Evolutionary conservation across 352 stramenopile species (phyloP).

Genomic region (Globisporangium cystogenes): DNA sequence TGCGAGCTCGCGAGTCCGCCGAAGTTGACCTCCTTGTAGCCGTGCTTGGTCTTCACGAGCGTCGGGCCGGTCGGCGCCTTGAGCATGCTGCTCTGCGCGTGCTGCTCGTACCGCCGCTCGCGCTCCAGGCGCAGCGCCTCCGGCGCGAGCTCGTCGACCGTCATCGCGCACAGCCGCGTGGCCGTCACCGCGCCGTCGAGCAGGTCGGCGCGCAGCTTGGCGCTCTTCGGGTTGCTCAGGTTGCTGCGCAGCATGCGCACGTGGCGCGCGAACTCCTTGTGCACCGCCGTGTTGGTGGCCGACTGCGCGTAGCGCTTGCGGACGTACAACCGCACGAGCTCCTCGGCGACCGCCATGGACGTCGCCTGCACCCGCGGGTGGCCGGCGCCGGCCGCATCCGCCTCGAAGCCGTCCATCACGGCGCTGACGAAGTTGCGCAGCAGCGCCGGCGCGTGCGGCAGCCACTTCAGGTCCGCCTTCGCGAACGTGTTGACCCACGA

Average conservation of each 20-base stretch:
- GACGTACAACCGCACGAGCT: conserved; percentile 29
- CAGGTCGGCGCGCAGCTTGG: conserved; percentile 33
- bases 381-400: conserved; percentile 12
- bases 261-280: conserved; percentile 40
- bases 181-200: conserved; percentile 20
- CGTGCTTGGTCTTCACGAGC: conserved; percentile 49
- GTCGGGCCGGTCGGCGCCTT: conserved; percentile 20
- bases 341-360: conserved; percentile 20
- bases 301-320: conserved; percentile 18
- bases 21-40: conserved; percentile 41
- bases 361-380: conserved; percentile 13
- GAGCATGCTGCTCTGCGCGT: conserved; percentile 41
- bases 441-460: conserved; percentile 15
- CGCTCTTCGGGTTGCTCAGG: conserved; percentile 31
- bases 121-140: conserved; percentile 40
- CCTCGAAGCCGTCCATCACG: conserved; percentile 32
- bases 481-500: conserved; percentile 26
- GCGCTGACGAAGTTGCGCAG: conserved; percentile 35
- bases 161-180: conserved; percentile 31
- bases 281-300: conserved; percentile 23
- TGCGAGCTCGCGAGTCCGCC: conserved; percentile 2
- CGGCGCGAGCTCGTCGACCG: conserved; percentile 40
- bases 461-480: conserved; percentile 32
- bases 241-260: conserved; percentile 51
- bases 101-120: conserved; percentile 30